Evolutionary conservation across 768 basidiomycete species (phyloP).

Genomic region (Russula olivacea): DNA sequence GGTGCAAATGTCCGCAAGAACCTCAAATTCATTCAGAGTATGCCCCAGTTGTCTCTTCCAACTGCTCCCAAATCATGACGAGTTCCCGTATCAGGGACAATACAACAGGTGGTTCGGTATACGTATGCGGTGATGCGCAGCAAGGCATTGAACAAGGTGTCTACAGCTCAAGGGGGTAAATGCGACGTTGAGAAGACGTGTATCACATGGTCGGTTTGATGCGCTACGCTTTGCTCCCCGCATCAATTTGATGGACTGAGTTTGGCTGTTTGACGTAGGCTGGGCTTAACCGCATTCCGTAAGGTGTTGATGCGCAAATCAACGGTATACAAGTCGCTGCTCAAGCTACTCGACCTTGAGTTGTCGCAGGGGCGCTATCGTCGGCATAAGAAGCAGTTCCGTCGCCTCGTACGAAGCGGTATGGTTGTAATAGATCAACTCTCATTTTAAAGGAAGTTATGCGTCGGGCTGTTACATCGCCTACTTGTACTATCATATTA

Average conservation of each 20-base stretch:
- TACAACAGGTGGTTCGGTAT: conserved; percentile 55
- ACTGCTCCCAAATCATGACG: background rate
- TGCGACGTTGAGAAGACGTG: conserved; percentile 45
- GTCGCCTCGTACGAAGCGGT: conserved; percentile 44
- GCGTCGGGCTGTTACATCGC: background rate
- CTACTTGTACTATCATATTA: background rate
- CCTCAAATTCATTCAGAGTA: conserved; percentile 51
- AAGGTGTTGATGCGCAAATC: conserved; percentile 52
- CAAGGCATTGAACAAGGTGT: conserved; percentile 40
- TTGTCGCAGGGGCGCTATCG: conserved; percentile 43
- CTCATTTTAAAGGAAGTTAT: conserved; percentile 22
- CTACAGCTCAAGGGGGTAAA: conserved; percentile 34
- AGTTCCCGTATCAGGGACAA: conserved; percentile 41
- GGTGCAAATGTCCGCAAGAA: conserved; percentile 41
- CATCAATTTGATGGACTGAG: background rate
- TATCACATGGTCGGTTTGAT: conserved; percentile 52
- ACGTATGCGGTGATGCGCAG: conserved; percentile 47
- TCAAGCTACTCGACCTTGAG: conserved; percentile 47
- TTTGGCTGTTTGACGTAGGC: conserved; percentile 45
- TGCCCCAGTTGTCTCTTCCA: conserved; percentile 25
- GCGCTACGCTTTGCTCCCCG: background rate
- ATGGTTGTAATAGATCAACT: conserved; percentile 29
- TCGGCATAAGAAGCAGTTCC: conserved; percentile 42
- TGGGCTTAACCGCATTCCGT: conserved; percentile 76
- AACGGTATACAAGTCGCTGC: conserved; percentile 41